Evolutionary conservation across 495 filamentous ascomycete species (phyloP), one percentile per base, ranked within the genome.

Genomic region (Aspergillus biplanus): DNA sequence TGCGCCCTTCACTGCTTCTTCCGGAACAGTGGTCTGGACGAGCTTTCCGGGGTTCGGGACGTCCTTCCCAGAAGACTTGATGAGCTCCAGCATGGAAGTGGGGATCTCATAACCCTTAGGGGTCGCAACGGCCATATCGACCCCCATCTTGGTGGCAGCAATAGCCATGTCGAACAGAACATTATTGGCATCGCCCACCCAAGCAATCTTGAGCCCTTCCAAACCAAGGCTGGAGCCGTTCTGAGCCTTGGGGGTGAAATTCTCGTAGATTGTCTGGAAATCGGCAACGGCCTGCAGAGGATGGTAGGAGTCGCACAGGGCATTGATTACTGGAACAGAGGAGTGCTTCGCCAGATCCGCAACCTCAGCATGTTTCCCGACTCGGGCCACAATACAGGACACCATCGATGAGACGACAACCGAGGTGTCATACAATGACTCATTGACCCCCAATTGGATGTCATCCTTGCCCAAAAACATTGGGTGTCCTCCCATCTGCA

Each of bases 151-250:
- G 58, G 86, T 76, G 54, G 90, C 92, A 33, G 82, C 93, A 59
- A 92, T 95, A 8, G 92, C 91, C 39, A 98, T 81, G 73, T 99
- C 95, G 72, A 91, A 97, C 31, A 97, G 85, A 21, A 99, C 94
- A 67, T 99, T 99, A 78, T 97, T 99, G 16, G 93, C 90, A 70
- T 99, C 95, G 48, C 95, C 95, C 27, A 99, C 82, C 95, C 95
- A 99, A 6, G 95, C 93, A 61, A 99, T 85, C 74, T 94, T 96
- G 64, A 95, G 73, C 5, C 91, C 90, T 65, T 93, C 87, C 6
- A 96, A 78, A 3, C 92, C 90, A 31, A 96, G 80, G 49, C 83
- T 81, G 15, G 77, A 73, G 21, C 75, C 56, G 34, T 70, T 60
- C 39, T 78, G 73, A 1, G 80, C 73, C 58, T 78, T 78, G 6